phyloP scores from a whole-genome alignment of 768 basidiomycete genomes.

The Pleurotus citrinopileatus region DNA sequence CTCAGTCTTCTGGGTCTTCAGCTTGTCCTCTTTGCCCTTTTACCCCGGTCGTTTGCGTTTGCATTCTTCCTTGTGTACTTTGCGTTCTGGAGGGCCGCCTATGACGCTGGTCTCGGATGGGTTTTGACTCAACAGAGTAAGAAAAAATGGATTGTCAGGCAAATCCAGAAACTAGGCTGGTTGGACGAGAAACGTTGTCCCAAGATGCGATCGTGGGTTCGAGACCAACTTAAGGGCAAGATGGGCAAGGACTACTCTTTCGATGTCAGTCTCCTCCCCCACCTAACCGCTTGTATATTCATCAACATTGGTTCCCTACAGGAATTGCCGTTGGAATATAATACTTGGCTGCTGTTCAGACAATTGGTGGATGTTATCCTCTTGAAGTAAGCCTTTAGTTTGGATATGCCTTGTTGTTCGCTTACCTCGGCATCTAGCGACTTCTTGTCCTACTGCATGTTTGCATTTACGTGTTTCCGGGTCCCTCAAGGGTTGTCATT shows the following conservation, averaged over 20 bases:
- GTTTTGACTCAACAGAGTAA: conserved; percentile 95
- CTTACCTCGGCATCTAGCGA: conserved; percentile 52
- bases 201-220: conserved; percentile 74
- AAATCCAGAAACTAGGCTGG: conserved; percentile 81
- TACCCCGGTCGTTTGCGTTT: conserved; percentile 55
- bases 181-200: conserved; percentile 73
- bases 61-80: conserved; percentile 89
- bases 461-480: conserved; percentile 90
- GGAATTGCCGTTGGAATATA: conserved; percentile 92
- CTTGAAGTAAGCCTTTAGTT: conserved; percentile 67
- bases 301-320: conserved; percentile 25
- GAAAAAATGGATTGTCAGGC: conserved; percentile 87
- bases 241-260: conserved; percentile 95
- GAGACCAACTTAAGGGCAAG: conserved; percentile 81
- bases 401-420: not conserved
- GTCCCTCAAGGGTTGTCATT: conserved; percentile 76
- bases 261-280: conserved; percentile 53
- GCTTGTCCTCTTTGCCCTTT: conserved; percentile 61
- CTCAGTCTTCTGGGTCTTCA: conserved; percentile 78
- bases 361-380: conserved; percentile 96
- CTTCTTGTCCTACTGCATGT: conserved; percentile 92
- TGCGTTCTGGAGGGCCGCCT: conserved; percentile 88
- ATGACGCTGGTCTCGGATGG: conserved; percentile 93
- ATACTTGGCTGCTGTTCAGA: conserved; percentile 94
- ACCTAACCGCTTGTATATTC: conserved; percentile 5